Base-by-base conservation (phyloP, 2,329 filamentous ascomycete genomes). In the Aspergillus transmontanensis region DNA sequence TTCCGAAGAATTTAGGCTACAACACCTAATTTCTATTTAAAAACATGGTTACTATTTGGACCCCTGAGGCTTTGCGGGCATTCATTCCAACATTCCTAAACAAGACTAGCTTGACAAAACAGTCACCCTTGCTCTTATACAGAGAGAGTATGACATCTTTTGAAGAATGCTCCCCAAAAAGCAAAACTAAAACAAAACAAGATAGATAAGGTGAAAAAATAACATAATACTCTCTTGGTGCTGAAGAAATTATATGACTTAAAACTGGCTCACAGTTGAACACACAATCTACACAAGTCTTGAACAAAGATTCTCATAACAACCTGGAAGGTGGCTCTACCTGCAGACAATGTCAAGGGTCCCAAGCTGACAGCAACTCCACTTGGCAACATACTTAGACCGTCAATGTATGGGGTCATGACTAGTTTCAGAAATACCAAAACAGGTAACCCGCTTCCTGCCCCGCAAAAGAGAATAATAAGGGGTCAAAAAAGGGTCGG, bases 341-440 rank as follows among this genome's bases (percentile, higher is more conserved):
- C 12, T 55, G 32, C 51, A 53, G 14, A 14, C 50, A 21, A 53
- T 23, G 34, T 55, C 32, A 55, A 55, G 51, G 51, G 51, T 55
- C 32, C 32, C 21, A 30, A 55, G 7, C 14, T n/a, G 32, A 39
- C 51, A 55, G 51, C 21, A 55, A 55, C 51, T 55, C 51, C 51
- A 55, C 51, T 55, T 55, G 23, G 32, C 19, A 36, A 55, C 51
- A 55, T 55, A 51, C 43, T 23, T 23, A 46, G 23, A 50, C 46
- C 16, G n/a, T 36, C 30, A 30, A 23, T 54, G 51, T 36, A 54
- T 36, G 50, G 50, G 30, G 50, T 53, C 28, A 34, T 30, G 50
- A 54, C 51, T 55, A 55, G 51, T 55, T 55, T 55, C 51, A 55
- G 51, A 55, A 55, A 55, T 39, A 39, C 51, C 51, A 55, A 55